Evolutionary conservation across 2,329 filamentous ascomycete genomes (phyloP), one percentile per base, ranked within the genome.

Genomic region (Alternaria postmessia): DNA sequence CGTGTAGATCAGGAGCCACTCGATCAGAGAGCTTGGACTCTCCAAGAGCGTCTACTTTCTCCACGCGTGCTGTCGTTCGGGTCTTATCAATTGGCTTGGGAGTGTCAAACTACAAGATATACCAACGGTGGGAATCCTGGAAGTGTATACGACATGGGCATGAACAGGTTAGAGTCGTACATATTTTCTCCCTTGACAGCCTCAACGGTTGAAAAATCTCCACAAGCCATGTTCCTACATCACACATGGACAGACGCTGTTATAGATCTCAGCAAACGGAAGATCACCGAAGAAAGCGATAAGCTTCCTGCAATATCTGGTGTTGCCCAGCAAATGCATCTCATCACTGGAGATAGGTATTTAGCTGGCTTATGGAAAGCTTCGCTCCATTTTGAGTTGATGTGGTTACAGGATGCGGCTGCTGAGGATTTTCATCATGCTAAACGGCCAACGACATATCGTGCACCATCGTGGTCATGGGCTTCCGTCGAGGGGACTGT

Each of bases 391-490:
- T 48, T 12, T 11, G 44, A 48, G 44, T 48, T 48, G 28, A 34
- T 34, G 28, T 48, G 44, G 44, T 18, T 8, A 30, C 44, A 48
- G 11, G 28, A 48, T 42, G 20, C 39, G 39, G 4, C 39, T 16
- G 44, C 44, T 9, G 4, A 22, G 4, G 18, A 14, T 16, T 12
- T 20, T 7, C 28, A 34, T 7, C n/a, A 14, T 20, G 44, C 44
- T 24, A 36, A 18, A n/a, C 28, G 46, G n/a, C 30, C 46, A 22
- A 22, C 30, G 7, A 24, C 4, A 24, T 36, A 34, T 48, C 30
- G 46, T 14, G 46, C 46, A 18, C 46, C 30, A 48, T 36, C 46
- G n/a, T 48, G 46, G 46, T 48, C 46, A 11, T 48, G 46, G 46
- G 30, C 46, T 22, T 48, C 46, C 4, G 18, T 48, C 18, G 46